Conservation (phyloP, 257 asterid genomes). For the Solanum rostratum region DNA sequence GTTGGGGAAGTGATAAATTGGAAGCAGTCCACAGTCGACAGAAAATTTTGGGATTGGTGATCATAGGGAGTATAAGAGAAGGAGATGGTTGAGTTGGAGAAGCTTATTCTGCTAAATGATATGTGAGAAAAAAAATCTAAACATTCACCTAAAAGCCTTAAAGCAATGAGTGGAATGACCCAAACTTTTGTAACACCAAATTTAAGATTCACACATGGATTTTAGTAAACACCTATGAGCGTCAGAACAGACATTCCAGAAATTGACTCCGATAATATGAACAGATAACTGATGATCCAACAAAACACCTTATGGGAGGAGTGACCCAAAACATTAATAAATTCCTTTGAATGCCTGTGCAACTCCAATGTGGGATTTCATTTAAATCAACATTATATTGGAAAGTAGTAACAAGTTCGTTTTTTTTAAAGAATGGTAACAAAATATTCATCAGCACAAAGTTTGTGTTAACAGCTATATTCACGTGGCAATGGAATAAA, state of each 20-base stretch:
- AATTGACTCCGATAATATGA: neutral
- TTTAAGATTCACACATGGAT: neutral
- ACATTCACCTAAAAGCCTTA: neutral
- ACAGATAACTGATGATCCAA: neutral
- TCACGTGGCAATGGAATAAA: neutral
- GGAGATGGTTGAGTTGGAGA: neutral
- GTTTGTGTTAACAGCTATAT: neutral
- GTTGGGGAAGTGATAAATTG: neutral
- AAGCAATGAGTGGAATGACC: neutral
- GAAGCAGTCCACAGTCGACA: neutral
- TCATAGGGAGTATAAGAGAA: neutral
- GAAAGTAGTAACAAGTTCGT: neutral
- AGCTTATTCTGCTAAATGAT: neutral
- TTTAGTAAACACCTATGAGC: neutral
- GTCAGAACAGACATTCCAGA: neutral
- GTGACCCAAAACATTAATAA: neutral
- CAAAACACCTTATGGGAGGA: neutral
- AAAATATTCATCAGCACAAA: neutral
- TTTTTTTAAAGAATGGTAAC: neutral
- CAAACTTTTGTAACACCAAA: neutral
- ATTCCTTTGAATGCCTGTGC: neutral
- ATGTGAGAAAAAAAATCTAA: neutral
- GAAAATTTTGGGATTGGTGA: neutral
- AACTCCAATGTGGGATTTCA: neutral
- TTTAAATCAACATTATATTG: neutral